These are phyloP conservation scores for Cladosporium oxysporum DNA, from an alignment of 2,329 filamentous ascomycete species.

Conservation along the genomic window DNA sequence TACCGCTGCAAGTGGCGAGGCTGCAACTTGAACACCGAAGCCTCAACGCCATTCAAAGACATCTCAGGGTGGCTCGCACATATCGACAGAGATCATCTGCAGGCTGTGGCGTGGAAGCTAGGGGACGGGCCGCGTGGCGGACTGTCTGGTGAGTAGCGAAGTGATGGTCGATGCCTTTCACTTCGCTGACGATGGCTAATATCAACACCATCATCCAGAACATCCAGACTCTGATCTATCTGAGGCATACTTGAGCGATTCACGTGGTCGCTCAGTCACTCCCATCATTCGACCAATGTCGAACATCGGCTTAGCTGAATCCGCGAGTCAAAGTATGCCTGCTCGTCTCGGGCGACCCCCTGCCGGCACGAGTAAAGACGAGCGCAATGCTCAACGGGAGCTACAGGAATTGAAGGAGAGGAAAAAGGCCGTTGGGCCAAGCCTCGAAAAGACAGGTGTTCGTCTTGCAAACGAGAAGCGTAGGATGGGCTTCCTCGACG, in stretches of 20 bases:
- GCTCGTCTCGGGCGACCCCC: constrained; percentile 20
- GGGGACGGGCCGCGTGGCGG: constrained; percentile 61
- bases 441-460: constrained; percentile 55
- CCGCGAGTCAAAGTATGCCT: constrained; percentile 16
- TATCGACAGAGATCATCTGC: constrained; percentile 55
- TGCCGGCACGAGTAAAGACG: constrained; percentile 38
- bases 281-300: constrained; percentile 37
- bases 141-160: constrained; percentile 56
- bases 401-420: constrained; percentile 52
- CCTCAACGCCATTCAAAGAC: constrained; percentile 38
- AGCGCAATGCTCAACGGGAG: constrained; percentile 45
- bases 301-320: constrained; percentile 11
- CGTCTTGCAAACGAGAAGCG: constrained; percentile 56
- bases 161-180: constrained; percentile 3
- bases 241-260: constrained; percentile 52
- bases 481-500: constrained; percentile 51
- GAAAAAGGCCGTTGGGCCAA: constrained; percentile 55
- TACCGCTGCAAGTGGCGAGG: constrained; percentile 50
- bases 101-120: constrained; percentile 55
- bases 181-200: constrained; percentile 9
- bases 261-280: constrained; percentile 50
- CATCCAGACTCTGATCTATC: constrained; percentile 29
- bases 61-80: constrained; percentile 53
- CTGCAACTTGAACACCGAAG: constrained; percentile 38
- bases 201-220: constrained; percentile 5